Evolutionary conservation across 257 asterid species (phyloP), one percentile per base, ranked within the genome.

Genomic region (Forsythia viridissima): DNA sequence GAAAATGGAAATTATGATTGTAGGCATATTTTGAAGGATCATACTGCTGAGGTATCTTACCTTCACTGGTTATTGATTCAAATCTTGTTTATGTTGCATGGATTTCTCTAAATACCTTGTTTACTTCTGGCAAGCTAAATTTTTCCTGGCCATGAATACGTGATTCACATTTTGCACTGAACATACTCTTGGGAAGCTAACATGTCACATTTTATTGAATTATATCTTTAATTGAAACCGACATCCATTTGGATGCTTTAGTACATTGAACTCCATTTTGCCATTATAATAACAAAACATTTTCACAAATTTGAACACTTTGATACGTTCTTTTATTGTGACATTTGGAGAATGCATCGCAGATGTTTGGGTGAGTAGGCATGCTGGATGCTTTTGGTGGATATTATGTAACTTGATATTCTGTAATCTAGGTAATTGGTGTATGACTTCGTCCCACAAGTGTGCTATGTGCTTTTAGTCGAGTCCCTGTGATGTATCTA

Each of bases 11-110:
- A 82, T 77, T 90, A 91, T 84, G 91, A 87, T 69, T 90, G 97
- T 78, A 86, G 85, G 77, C 94, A 90, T 63, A 82, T 87, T 84
- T 82, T 96, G 91, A 92, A 90, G 87, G 99, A 96, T 87, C 99
- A 96, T 65, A 85, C 90, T 10, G 97, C 96, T 5, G 99, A 93
- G 98, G 99, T 96, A 87, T 34, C 73, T 51, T 12, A 44, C 55
- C n/a, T 59, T 24, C 57, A 44, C 57, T 84, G 77, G 30, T 63
- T 24, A 43, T 74, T 67, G 18, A 16, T 30, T 72, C 21, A 42
- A 51, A 20, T 71, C n/a, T 21, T 11, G 57, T 73, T 21, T 37
- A 13, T 18, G 20, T 78, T 75, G 18, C 73, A 34, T 9, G 20
- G 71, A 76, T 40, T 65, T 74, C 76, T 78, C 72, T 44, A n/a